Conservation (phyloP, 1,284 basidiomycete genomes). For the Ceratobasidium papillatum region DNA sequence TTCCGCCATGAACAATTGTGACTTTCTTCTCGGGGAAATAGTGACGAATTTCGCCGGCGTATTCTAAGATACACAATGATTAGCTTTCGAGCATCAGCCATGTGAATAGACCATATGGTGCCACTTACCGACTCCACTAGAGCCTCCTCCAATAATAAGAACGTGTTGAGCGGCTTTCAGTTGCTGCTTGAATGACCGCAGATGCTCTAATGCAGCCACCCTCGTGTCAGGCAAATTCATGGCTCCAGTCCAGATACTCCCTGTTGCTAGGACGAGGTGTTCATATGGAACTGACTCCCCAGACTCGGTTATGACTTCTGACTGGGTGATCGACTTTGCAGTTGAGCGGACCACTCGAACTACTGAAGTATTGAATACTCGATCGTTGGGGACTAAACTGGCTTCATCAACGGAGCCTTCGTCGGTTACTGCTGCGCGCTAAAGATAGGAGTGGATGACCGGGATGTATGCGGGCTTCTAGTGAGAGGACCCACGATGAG, state of each 20-base stretch:
- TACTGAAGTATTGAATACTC: slow-evolving; percentile 5
- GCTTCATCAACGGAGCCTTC: slow-evolving; percentile 54
- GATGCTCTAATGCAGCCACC: slow-evolving; percentile 54
- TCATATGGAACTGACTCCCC: slow-evolving; percentile 63
- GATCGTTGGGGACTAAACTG: slow-evolving; percentile 57
- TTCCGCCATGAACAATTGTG: slow-evolving; percentile 68
- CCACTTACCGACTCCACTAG: slow-evolving; percentile 65
- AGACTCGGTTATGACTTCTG: slow-evolving; percentile 51
- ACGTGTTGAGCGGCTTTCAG: slow-evolving; percentile 61
- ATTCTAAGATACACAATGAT: slow-evolving; percentile 51
- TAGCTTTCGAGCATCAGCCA: too few relatives aligned
- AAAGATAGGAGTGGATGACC: not conserved
- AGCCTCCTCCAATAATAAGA: slow-evolving; percentile 68
- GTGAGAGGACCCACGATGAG: slow-evolving; percentile 5
- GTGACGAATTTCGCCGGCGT: slow-evolving; percentile 67
- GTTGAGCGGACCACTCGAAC: slow-evolving; percentile 29
- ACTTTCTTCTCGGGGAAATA: slow-evolving; percentile 64
- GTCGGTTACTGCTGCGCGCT: slow-evolving; percentile 56
- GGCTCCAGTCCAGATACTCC: slow-evolving; percentile 63
- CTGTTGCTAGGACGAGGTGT: slow-evolving; percentile 65
- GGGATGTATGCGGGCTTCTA: not conserved
- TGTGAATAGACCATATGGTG: not conserved
- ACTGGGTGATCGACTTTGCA: slow-evolving; percentile 55
- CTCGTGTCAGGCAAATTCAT: slow-evolving; percentile 56
- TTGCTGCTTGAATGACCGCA: slow-evolving; percentile 58